Evolutionary conservation across 768 basidiomycete genomes (phyloP).

Genomic region (Hericium alpestre): DNA sequence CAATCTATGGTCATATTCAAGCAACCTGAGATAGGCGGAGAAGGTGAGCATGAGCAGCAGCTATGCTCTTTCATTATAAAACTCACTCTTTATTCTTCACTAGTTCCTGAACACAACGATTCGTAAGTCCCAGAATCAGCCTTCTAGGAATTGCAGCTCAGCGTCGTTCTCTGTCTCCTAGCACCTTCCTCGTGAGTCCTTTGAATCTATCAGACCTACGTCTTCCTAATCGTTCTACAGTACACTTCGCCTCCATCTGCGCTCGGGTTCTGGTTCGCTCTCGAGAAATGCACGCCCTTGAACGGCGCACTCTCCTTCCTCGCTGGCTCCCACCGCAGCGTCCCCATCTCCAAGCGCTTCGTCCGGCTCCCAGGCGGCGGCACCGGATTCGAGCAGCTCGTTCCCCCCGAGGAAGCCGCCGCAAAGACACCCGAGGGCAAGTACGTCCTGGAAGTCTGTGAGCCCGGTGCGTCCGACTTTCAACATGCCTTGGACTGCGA

Average conservation of each 20-base stretch:
- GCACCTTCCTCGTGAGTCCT: constrained; percentile 60
- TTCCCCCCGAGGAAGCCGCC: constrained; percentile 21
- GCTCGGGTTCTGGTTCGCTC: constrained; percentile 92
- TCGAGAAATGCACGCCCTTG: constrained; percentile 73
- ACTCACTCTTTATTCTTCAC: not conserved
- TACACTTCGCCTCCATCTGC: constrained; percentile 90
- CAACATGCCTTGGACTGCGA: not conserved
- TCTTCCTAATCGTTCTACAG: constrained; percentile 25
- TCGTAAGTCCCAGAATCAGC: constrained; percentile 47
- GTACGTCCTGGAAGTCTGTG: constrained; percentile 62
- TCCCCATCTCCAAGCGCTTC: constrained; percentile 74
- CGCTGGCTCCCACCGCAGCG: constrained; percentile 77
- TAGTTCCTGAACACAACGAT: constrained; percentile 89
- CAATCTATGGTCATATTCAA: constrained; percentile 97
- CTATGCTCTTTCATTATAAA: too few species aligned
- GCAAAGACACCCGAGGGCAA: constrained; percentile 25
- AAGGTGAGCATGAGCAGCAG: constrained; percentile 40
- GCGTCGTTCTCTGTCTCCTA: constrained; percentile 16
- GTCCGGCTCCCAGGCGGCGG: constrained; percentile 67
- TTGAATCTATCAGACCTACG: not conserved
- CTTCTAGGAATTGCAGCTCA: not conserved
- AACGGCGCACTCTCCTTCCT: constrained; percentile 86
- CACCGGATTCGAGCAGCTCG: constrained; percentile 71
- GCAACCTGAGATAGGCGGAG: constrained; percentile 85
- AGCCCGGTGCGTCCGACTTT: constrained; percentile 43